Base-by-base conservation (phyloP, 805 yeast genomes). In the Nakazawaea siamensis region DNA sequence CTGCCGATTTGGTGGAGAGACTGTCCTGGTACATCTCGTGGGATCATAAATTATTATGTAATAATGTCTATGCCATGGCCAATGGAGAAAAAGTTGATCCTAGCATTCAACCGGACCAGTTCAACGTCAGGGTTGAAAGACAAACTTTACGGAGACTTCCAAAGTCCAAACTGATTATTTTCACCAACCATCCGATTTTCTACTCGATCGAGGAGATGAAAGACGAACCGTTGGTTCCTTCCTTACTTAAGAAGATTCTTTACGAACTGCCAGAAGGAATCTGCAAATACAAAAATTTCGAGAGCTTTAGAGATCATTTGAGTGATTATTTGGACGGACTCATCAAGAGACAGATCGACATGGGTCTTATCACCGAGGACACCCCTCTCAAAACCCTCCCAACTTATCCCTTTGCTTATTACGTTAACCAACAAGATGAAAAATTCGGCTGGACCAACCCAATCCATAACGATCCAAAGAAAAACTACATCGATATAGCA, bases 201-300 rank as follows among this genome's bases (percentile, higher is more conserved):
- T 82, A 82, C 54, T 71, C 81, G 2, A 73, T 82, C 27, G 88
- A 81, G 26, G 90, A 83, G 48, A 75, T 82, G 73, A 80, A 82
- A 42, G 87, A 82, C 48, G 86, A 80, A 49, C 90, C 94, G 3
- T 54, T 78, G 47, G 72, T 82, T 18, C 86, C 87, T 6, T 72
- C 82, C 0, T 59, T 80, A 32, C 52, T 80, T 32, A 68, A 70
- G 48, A 78, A 76, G 46, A 73, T 77, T 33, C 58, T 80, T 23
- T 71, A 58, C 42, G 85, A 79, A 51, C 85, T 75, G 0, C 85
- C 86, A 8, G 76, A 71, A 42, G 70, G 68, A 33, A 80, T 80
- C 40, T 55, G 73, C 48, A 72, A 73, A 50, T 80, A 80, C 55
- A 80, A 80, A 50, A 67, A 68, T 43, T 79, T 78, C 44, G 75